Conservation (phyloP, 192 early-diverging fungal genomes). For the Gigaspora rosea region DNA sequence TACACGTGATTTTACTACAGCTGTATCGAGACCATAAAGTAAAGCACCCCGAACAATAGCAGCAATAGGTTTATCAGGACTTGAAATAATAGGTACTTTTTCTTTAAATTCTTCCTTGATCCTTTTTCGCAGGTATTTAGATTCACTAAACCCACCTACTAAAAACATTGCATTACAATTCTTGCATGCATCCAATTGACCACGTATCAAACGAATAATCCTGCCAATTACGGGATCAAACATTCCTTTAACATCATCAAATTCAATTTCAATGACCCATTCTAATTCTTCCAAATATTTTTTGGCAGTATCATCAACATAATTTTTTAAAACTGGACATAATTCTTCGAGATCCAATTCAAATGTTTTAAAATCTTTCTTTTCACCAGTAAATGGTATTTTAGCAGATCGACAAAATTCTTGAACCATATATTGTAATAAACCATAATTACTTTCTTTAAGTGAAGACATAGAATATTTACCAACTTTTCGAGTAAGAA, state of each 20-base stretch:
- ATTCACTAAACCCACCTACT: constrained; percentile 51
- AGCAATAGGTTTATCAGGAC: too few relatives aligned
- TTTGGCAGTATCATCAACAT: neutral
- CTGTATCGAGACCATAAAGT: too few relatives aligned
- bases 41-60: too few relatives aligned
- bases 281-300: neutral
- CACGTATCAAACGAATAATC: constrained; percentile 44
- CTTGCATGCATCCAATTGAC: constrained; percentile 42
- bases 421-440: constrained; percentile 8
- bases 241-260: constrained; percentile 36
- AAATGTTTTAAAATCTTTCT: neutral
- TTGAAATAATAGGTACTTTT: too few relatives aligned
- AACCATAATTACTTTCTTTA: neutral
- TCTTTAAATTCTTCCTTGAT: constrained; percentile 31
- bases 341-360: constrained; percentile 2
- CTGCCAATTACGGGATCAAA: constrained; percentile 49
- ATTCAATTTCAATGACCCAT: constrained; percentile 8
- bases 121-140: constrained; percentile 46
- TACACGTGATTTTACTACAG: too few relatives aligned
- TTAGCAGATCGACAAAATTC: neutral
- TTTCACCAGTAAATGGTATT: neutral
- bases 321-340: neutral
- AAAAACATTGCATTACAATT: constrained; percentile 47
- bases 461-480: neutral
- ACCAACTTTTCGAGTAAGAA: neutral